Conservation (phyloP, 2,329 filamentous ascomycete species). For the Dothiorella sarmentorum region DNA sequence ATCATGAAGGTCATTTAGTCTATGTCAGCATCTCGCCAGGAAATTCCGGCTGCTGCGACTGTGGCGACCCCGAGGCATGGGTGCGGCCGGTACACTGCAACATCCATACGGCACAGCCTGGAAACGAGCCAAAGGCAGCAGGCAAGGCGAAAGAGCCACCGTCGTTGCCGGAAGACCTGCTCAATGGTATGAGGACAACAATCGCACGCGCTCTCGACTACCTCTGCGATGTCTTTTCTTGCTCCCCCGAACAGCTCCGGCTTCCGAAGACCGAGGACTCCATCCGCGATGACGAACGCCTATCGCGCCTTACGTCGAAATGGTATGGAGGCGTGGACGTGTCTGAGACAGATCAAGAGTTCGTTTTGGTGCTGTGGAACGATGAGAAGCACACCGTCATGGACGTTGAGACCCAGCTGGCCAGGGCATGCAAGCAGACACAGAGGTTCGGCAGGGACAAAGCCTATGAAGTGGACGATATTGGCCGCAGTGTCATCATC, state of each 20-base stretch:
- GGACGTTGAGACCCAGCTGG: constrained; percentile 87
- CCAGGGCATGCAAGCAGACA: constrained; percentile 76
- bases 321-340: constrained; percentile 65
- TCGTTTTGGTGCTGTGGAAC: constrained; percentile 88
- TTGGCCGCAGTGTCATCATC: constrained; percentile 81
- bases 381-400: constrained; percentile 96
- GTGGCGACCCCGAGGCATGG: constrained; percentile 95
- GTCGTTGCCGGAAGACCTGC: constrained; percentile 68
- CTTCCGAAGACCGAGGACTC: constrained; percentile 78
- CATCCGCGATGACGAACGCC: constrained; percentile 75
- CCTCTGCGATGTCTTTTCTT: constrained; percentile 95
- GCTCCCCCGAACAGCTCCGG: constrained; percentile 91
- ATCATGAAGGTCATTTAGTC: constrained; percentile 90
- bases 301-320: constrained; percentile 70
- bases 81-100: constrained; percentile 82
- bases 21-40: constrained; percentile 83
- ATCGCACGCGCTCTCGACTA: constrained; percentile 86
- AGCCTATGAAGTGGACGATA: constrained; percentile 83
- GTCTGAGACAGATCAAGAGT: constrained; percentile 65
- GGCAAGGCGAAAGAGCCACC: constrained; percentile 57
- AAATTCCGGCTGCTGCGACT: constrained; percentile 96
- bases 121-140: constrained; percentile 38
- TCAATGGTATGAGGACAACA: constrained; percentile 77
- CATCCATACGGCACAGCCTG: constrained; percentile 69
- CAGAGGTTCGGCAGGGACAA: constrained; percentile 65